Evolutionary conservation across 2,329 filamentous ascomycete genomes (phyloP), one percentile per base, ranked within the genome.

Genomic region (Thermothelomyces thermophilus): DNA sequence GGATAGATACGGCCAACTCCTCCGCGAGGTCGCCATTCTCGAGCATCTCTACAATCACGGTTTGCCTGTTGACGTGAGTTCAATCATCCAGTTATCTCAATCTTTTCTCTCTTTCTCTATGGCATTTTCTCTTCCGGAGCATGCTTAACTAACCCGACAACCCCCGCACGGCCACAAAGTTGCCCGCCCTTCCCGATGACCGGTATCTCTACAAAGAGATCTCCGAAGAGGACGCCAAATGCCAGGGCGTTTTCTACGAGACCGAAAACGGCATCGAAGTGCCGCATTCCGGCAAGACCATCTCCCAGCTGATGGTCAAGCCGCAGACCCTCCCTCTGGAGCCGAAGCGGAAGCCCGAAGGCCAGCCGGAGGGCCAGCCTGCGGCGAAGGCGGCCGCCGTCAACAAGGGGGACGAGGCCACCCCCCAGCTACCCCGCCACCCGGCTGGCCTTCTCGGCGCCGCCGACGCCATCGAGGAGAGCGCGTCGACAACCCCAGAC

Each of bases 271-370:
- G 70, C 39, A 46, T 66, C 46, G 64, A 74, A 39, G 68, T 75
- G 3, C 73, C 73, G 2, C 74, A 73, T 55, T 70, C 50, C 45
- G 63, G 65, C 26, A 70, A 70, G 39, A 64, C 68, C 50, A 63
- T 68, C 47, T 68, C 64, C 47, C 66, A 60, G 48, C 53, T 62
- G 56, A 63, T 57, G 64, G 54, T 39, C 39, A 58, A 59, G 51
- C 53, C 37, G 2, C 54, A 56, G 41, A 57, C 60, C 54, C 54
- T 67, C 56, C 53, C 62, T 51, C 59, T 64, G 60, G 63, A 68
- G 56, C 58, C 67, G 60, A 81, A 80, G 65, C 73, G 77, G 20
- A 77, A 72, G 58, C 71, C 76, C 5, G 72, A 70, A 13, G 73
- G 71, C 24, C 72, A 74, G 52, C 69, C 68, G 1, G 75, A 78